phyloP scores from a whole-genome alignment of 2,329 filamentous ascomycete genomes.

The Colletotrichum brevisporum region DNA sequence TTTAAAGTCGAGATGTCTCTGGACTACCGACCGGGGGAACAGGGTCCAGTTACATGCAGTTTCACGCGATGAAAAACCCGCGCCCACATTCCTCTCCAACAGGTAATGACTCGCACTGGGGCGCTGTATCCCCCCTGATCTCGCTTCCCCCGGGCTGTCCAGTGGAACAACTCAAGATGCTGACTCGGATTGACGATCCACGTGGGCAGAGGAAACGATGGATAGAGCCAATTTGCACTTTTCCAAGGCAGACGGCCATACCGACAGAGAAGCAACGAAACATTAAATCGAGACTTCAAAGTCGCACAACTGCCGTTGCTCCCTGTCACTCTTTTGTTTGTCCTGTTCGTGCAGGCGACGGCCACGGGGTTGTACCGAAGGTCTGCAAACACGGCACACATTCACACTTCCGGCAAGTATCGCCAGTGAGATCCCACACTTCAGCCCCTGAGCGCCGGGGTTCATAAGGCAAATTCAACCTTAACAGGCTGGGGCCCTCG shows the following conservation, averaged over 20 bases:
- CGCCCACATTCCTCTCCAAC: conserved; percentile 18
- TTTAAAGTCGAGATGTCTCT: conserved; percentile 24
- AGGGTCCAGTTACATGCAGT: conserved; percentile 16
- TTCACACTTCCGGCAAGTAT: background rate
- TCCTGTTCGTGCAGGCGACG: background rate
- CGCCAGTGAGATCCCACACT: background rate
- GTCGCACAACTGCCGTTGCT: too few relatives aligned
- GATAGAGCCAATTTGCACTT: too few relatives aligned
- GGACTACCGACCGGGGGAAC: background rate
- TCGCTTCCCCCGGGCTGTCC: conserved; percentile 21
- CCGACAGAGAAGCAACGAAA: too few relatives aligned
- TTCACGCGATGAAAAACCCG: conserved; percentile 5
- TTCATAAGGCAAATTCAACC: conserved; percentile 3
- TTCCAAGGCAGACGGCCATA: too few relatives aligned
- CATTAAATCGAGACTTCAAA: too few relatives aligned
- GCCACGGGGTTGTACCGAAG: background rate
- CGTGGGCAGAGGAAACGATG: background rate
- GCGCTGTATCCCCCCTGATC: conserved; percentile 17
- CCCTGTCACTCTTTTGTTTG: too few relatives aligned
- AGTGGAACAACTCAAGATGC: conserved; percentile 8
- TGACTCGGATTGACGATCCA: conserved; percentile 26
- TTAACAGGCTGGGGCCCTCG: conserved; percentile 7
- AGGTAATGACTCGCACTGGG: conserved; percentile 28
- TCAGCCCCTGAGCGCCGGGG: background rate
- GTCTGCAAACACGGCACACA: background rate